Conservation (phyloP, 1,284 basidiomycete genomes). For the Phellopilus nigrolimitatus region DNA sequence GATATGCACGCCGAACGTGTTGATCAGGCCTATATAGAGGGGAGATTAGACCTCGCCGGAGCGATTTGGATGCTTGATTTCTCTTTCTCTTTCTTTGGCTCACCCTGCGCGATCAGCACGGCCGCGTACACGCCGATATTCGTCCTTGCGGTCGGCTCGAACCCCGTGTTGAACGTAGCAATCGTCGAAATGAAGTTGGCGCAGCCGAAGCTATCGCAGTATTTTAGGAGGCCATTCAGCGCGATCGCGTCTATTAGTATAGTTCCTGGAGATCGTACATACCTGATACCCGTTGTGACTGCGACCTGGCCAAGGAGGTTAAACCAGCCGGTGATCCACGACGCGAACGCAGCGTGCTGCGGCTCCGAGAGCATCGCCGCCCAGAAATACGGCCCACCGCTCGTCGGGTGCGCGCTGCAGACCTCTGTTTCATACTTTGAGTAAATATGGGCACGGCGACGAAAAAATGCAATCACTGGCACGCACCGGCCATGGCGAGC, state of each 20-base stretch:
- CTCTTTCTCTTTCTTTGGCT: neutral
- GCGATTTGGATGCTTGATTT: neutral
- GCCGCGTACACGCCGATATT: constrained; percentile 72
- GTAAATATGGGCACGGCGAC: constrained; percentile 2
- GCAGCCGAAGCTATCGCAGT: constrained; percentile 64
- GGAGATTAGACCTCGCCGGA: neutral
- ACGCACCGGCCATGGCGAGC: constrained; percentile 61
- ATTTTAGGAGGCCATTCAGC: too few relatives aligned
- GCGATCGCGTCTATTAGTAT: too few relatives aligned
- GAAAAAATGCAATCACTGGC: neutral
- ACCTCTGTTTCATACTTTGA: too few relatives aligned
- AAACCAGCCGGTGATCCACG: constrained; percentile 73
- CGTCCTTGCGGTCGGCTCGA: constrained; percentile 49
- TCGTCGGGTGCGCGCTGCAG: constrained; percentile 70
- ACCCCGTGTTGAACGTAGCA: constrained; percentile 53
- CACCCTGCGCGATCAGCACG: constrained; percentile 58
- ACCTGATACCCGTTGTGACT: constrained; percentile 71
- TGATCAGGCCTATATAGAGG: constrained; percentile 44
- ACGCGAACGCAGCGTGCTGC: constrained; percentile 52
- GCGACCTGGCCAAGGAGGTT: constrained; percentile 74
- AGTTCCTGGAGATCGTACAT: too few relatives aligned
- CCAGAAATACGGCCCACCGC: constrained; percentile 74
- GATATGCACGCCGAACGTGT: constrained; percentile 65
- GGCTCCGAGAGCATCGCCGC: constrained; percentile 64
- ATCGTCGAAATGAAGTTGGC: constrained; percentile 66